Conservation (phyloP, 495 filamentous ascomycete species). For the Halenospora varia region DNA sequence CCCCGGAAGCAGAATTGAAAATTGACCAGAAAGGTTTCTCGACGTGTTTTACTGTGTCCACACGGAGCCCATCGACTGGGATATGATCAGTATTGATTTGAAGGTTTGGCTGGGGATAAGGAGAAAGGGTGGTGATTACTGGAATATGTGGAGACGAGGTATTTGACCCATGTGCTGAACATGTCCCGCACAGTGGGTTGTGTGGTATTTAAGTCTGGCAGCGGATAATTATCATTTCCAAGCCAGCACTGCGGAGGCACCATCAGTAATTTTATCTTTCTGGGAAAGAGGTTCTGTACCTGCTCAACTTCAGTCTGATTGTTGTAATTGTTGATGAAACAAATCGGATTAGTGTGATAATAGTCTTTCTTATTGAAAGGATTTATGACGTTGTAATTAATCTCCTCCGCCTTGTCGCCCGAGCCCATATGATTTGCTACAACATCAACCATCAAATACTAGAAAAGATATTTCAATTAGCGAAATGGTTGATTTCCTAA, state of each 20-base stretch:
- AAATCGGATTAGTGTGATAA: constrained; percentile 55
- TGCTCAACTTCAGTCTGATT: constrained; percentile 30
- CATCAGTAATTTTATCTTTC: not conserved
- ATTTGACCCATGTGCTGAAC: constrained; percentile 60
- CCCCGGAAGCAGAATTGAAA: constrained; percentile 62
- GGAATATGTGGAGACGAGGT: constrained; percentile 3
- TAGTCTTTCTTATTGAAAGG: constrained; percentile 33
- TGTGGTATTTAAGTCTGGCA: constrained; percentile 67
- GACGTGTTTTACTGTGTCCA: constrained; percentile 72
- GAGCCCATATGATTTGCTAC: constrained; percentile 12
- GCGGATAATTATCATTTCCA: constrained; percentile 52
- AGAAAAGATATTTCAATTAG: too few relatives aligned
- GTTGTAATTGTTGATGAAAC: constrained; percentile 55
- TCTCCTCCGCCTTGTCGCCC: not conserved
- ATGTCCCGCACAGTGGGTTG: constrained; percentile 48
- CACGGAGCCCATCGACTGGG: constrained; percentile 64
- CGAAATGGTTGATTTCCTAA: too few relatives aligned
- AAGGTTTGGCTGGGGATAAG: constrained; percentile 28
- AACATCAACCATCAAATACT: constrained; percentile 17
- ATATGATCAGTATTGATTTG: not conserved
- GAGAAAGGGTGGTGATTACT: not conserved
- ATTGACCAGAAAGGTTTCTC: constrained; percentile 62
- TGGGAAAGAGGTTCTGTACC: too few relatives aligned
- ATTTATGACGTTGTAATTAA: constrained; percentile 1
- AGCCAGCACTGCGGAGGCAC: constrained; percentile 53